phyloP scores from a whole-genome alignment of 345 rosid genomes.

The Eucalyptus decipiens region DNA sequence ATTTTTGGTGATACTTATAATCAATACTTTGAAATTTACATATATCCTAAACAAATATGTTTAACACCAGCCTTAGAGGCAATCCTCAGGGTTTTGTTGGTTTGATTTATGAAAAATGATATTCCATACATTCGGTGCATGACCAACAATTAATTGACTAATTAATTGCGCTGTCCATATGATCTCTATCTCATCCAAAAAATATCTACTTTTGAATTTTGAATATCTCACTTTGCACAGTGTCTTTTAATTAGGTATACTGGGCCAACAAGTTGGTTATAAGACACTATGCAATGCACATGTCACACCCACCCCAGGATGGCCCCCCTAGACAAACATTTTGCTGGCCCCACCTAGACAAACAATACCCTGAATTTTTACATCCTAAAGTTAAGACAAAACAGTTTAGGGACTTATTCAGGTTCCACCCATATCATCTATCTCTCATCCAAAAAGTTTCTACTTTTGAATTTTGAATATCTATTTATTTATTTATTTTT shows the following conservation, averaged over 20 bases:
- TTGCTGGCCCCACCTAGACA: no score
- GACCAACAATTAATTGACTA: not conserved
- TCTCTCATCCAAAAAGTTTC: no score
- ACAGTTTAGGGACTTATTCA: not conserved
- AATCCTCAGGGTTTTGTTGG: not conserved
- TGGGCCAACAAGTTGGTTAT: no score
- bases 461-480: not conserved
- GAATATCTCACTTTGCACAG: no score
- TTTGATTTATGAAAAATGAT: not conserved
- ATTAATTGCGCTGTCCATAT: not conserved
- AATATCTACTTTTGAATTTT: no score
- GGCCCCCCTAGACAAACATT: no score
- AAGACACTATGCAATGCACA: no score
- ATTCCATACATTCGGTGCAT: not conserved
- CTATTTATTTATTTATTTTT: not conserved
- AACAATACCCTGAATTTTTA: not conserved
- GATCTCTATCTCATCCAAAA: not conserved
- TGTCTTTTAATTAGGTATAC: no score
- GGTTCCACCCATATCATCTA: not conserved
- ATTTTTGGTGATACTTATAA: not conserved
- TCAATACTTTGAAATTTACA: not conserved
- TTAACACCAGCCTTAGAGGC: not conserved
- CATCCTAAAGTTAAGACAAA: not conserved
- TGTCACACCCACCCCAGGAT: no score
- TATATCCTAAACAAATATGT: not conserved